Base-by-base conservation (phyloP, 768 basidiomycete genomes). In the Lentinula lateritia region DNA sequence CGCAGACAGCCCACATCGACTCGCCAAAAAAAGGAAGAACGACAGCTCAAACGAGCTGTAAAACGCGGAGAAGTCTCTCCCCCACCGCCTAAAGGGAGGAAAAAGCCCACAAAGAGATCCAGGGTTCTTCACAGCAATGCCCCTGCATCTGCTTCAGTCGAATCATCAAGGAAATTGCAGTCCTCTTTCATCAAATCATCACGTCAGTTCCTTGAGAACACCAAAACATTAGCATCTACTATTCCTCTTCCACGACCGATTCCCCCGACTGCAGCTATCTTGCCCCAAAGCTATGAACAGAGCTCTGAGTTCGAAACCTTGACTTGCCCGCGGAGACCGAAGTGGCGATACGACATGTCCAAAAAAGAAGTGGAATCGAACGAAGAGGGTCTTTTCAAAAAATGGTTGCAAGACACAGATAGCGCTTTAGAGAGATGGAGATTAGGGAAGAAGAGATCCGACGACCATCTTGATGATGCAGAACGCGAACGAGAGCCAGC, bases 361-460 rank as follows among this genome's bases (percentile, higher is more conserved):
- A 98, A 96, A 77, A 84, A 82, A 23, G 91, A 95, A 73, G 88
- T 98, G 15, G 94, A 98, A 68, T 80, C 78, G 58, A 97, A 96
- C 69, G 95, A 98, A 73, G 91, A 93, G 68, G 92, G 87, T 0
- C 50, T 86, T 42, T 95, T 93, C 74, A 81, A 75, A 60, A 88
- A 87, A 69, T 97, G 95, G 93, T 75, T 93, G 18, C 71, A 75
- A 5, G 75, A 84, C 66, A 89, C 86, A 3, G 89, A 93, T 66
- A 72, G 74, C 6, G 68, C 76, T 23, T 76, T 92, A 43, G 71
- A 76, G 16, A 71, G 75, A 15, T 90, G 88, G 86, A 77, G 77
- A 50, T 69, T 12, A 13, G 9, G 68, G 7, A 57, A 53, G 38
- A 63, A 67, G 13, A 58, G 58, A n/a, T 57, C 42, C 23, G 39